Evolutionary conservation across 805 yeast genomes (phyloP).

Genomic region (Cyberlindnera veronae): DNA sequence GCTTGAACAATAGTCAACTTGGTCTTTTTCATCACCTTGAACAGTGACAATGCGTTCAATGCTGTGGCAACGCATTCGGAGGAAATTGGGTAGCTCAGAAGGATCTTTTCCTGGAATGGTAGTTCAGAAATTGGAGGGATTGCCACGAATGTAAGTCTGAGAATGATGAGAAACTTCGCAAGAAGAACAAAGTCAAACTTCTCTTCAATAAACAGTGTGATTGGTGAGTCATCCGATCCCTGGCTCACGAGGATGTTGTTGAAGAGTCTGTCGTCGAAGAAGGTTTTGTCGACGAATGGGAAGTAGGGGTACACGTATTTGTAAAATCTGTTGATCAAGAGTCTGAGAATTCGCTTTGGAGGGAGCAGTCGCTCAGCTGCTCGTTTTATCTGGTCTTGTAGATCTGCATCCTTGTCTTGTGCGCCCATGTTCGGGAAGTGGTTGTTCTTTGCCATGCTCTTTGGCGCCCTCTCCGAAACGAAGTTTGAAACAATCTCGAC

Average conservation of each 20-base stretch:
- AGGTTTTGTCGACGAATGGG: conserved; percentile 42
- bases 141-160: conserved; percentile 42
- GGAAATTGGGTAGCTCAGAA: conserved; percentile 36
- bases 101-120: conserved; percentile 21
- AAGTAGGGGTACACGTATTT: conserved; percentile 42
- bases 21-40: conserved; percentile 36
- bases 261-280: conserved; percentile 31
- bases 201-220: conserved; percentile 33
- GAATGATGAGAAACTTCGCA: conserved; percentile 38
- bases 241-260: conserved; percentile 34
- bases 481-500: conserved; percentile 18
- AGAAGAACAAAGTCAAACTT: conserved; percentile 39
- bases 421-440: conserved; percentile 17
- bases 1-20: conserved; percentile 42
- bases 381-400: conserved; percentile 30
- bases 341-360: conserved; percentile 35
- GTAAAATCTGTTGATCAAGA: conserved; percentile 41
- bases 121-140: conserved; percentile 28
- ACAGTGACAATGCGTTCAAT: conserved; percentile 36
- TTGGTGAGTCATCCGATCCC: conserved; percentile 20
- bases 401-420: conserved; percentile 8
- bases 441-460: conserved; percentile 8
- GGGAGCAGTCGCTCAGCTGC: conserved; percentile 38
- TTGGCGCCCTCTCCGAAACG: conserved; percentile 19
- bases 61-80: conserved; percentile 38